Percentiles rank a stretch among this genome's conserved stretches.
These are phyloP conservation scores for Trametes maxima DNA, from an alignment of 768 basidiomycete species.

Conservation along the genomic window DNA sequence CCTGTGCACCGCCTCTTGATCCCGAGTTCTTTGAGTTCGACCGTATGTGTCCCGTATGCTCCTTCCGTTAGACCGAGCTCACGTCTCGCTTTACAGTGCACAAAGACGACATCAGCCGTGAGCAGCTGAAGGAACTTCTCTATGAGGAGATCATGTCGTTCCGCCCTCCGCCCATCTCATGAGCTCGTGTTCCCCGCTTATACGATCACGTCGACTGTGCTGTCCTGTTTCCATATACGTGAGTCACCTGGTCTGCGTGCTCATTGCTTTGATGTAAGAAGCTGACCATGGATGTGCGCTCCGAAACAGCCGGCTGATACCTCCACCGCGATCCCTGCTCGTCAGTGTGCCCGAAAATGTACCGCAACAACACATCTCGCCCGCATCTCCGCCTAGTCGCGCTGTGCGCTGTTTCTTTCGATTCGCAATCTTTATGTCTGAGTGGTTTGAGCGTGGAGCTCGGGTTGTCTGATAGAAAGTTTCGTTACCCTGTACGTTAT, in stretches of 20 bases:
- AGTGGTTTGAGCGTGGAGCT: slow-evolving; percentile 2
- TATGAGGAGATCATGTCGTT: slow-evolving; percentile 96
- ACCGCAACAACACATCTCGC: background rate
- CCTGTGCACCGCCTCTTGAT: slow-evolving; percentile 91
- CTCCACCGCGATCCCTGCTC: background rate
- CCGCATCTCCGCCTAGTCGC: background rate
- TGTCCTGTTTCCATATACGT: slow-evolving; percentile 22
- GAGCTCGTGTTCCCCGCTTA: slow-evolving; percentile 5
- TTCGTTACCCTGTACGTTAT: slow-evolving; percentile 12
- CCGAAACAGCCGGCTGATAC: slow-evolving; percentile 7
- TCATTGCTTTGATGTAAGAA: too few species aligned
- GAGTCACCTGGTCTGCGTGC: background rate
- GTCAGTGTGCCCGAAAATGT: slow-evolving; percentile 11
- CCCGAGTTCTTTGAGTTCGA: slow-evolving; percentile 99
- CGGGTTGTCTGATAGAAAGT: slow-evolving; percentile 5
- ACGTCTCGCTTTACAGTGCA: slow-evolving; percentile 54
- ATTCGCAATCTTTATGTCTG: background rate
- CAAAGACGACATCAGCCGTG: slow-evolving; percentile 94
- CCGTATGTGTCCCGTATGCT: slow-evolving; percentile 48
- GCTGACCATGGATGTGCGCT: background rate
- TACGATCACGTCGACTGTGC: slow-evolving; percentile 6
- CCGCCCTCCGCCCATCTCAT: slow-evolving; percentile 61
- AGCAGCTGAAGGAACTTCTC: slow-evolving; percentile 91
- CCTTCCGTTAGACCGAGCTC: background rate
- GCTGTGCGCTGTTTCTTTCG: background rate